phyloP scores from a whole-genome alignment of 2,329 filamentous ascomycete species.

The Bipolaris gigantea region DNA sequence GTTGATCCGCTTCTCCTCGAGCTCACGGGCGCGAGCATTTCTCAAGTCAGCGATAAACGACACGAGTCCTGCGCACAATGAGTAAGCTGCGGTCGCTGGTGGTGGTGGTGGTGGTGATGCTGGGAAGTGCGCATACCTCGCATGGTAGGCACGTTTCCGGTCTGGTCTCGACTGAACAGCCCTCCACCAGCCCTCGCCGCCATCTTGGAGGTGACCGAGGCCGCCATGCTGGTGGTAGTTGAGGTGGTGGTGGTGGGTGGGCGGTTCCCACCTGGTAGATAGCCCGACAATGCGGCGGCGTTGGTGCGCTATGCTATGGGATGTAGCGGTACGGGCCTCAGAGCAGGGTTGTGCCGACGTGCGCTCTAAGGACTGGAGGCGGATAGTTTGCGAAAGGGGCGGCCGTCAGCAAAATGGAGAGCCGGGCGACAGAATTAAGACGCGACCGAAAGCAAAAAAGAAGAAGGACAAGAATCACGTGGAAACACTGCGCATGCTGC shows the following conservation, averaged over 20 bases:
- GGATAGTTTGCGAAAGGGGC: constrained; percentile 28
- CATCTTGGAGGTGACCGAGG: constrained; percentile 40
- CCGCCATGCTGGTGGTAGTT: constrained; percentile 27
- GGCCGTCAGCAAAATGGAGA: constrained; percentile 14
- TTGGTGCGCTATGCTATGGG: constrained; percentile 7
- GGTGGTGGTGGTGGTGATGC: background rate
- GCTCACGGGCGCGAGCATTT: constrained; percentile 89
- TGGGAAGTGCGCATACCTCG: constrained; percentile 33
- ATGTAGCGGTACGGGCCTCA: constrained; percentile 12
- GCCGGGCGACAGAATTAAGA: constrained; percentile 23
- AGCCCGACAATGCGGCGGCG: constrained; percentile 34
- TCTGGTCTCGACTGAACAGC: constrained; percentile 48
- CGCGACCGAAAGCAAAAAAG: constrained; percentile 5
- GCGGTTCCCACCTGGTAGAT: constrained; percentile 36
- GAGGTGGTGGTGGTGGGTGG: constrained; percentile 25
- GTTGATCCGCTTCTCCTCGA: constrained; percentile 99
- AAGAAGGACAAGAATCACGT: constrained; percentile 4
- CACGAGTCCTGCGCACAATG: constrained; percentile 66
- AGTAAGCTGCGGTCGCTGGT: constrained; percentile 15
- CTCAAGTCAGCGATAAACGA: constrained; percentile 97
- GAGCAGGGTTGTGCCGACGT: constrained; percentile 32
- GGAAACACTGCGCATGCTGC: constrained; percentile 17
- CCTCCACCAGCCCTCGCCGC: constrained; percentile 43
- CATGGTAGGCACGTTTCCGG: constrained; percentile 48
- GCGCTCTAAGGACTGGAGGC: constrained; percentile 22